Evolutionary conservation across 495 filamentous ascomycete genomes (phyloP).

Genomic region (Hypoxylon lienhwacheense): DNA sequence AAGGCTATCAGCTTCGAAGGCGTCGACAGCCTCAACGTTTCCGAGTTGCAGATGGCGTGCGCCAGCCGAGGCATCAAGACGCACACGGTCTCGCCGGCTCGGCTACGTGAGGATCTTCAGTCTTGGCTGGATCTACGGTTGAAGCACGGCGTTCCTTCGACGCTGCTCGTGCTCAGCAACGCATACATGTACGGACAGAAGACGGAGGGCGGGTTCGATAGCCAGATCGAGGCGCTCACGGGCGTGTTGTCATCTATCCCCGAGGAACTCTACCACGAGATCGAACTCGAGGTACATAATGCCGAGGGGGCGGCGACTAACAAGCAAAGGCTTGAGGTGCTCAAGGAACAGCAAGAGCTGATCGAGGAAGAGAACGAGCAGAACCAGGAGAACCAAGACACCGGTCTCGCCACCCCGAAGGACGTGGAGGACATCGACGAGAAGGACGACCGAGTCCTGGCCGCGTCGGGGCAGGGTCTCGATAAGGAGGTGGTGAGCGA

Average conservation of each 20-base stretch:
- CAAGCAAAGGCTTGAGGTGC: slow-evolving; percentile 97
- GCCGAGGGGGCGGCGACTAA: slow-evolving; percentile 98
- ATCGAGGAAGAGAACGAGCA: slow-evolving; percentile 97
- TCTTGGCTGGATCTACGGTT: slow-evolving; percentile 94
- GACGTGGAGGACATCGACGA: slow-evolving; percentile 85
- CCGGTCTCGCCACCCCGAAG: slow-evolving; percentile 69
- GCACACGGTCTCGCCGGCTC: slow-evolving; percentile 82
- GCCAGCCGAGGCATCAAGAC: slow-evolving; percentile 91
- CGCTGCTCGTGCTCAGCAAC: slow-evolving; percentile 92
- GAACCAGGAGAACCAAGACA: slow-evolving; percentile 70
- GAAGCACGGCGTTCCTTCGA: slow-evolving; percentile 90
- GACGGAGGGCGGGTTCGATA: slow-evolving; percentile 70
- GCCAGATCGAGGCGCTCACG: slow-evolving; percentile 90
- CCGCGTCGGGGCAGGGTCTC: slow-evolving; percentile 42
- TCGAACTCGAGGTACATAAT: slow-evolving; percentile 96
- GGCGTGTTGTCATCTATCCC: slow-evolving; percentile 91
- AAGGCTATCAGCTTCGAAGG: slow-evolving; percentile 93
- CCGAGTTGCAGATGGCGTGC: slow-evolving; percentile 89
- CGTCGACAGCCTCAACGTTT: slow-evolving; percentile 86
- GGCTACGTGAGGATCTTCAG: slow-evolving; percentile 86
- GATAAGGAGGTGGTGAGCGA: slow-evolving; percentile 48
- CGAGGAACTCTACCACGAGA: slow-evolving; percentile 98
- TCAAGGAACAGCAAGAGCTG: slow-evolving; percentile 97
- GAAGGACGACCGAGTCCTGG: slow-evolving; percentile 52
- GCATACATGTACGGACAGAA: slow-evolving; percentile 95